These are phyloP conservation scores for Pythium grandisporangium DNA, from an alignment of 352 stramenopile genomes.

Conservation along the genomic window DNA sequence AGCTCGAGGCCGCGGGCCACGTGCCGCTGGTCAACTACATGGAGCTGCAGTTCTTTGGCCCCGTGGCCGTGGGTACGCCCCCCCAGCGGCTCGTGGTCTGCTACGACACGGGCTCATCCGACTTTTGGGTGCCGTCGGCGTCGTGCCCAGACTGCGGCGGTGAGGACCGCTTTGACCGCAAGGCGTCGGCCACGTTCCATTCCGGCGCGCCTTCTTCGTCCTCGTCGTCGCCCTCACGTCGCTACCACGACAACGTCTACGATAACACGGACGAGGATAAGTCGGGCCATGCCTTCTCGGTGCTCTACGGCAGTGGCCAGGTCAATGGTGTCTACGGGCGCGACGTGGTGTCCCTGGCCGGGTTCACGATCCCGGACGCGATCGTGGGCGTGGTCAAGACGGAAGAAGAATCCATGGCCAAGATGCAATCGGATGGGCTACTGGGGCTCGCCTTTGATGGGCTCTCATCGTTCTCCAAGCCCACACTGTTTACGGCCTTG, in stretches of 20 bases:
- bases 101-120: constrained; percentile 77
- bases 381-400: constrained; percentile 47
- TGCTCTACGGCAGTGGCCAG: constrained; percentile 70
- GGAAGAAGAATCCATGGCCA: constrained; percentile 70
- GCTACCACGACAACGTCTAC: constrained; percentile 17
- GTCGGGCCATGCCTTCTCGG: constrained; percentile 54
- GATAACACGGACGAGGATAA: no score
- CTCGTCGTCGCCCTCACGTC: no score
- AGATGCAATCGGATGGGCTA: constrained; percentile 91
- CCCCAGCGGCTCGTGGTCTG: constrained; percentile 66
- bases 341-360: constrained; percentile 40
- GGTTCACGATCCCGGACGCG: constrained; percentile 33
- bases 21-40: constrained; percentile 73
- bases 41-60: constrained; percentile 80
- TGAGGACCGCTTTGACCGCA: constrained; percentile 34
- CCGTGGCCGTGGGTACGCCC: constrained; percentile 48
- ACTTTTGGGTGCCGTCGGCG: constrained; percentile 63
- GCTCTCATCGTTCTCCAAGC: constrained; percentile 78
- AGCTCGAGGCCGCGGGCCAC: constrained; percentile 21
- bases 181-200: constrained; percentile 39
- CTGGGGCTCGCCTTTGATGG: constrained; percentile 94
- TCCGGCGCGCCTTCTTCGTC: no score
- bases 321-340: constrained; percentile 51
- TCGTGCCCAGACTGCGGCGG: constrained; percentile 51
- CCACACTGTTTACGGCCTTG: constrained; percentile 59